A percentile compares a stretch with the other conserved stretches of the same genome.
Evolutionary conservation across 371 early-diverging fungal genomes (phyloP).

Genomic region (Mucor velutinosus): DNA sequence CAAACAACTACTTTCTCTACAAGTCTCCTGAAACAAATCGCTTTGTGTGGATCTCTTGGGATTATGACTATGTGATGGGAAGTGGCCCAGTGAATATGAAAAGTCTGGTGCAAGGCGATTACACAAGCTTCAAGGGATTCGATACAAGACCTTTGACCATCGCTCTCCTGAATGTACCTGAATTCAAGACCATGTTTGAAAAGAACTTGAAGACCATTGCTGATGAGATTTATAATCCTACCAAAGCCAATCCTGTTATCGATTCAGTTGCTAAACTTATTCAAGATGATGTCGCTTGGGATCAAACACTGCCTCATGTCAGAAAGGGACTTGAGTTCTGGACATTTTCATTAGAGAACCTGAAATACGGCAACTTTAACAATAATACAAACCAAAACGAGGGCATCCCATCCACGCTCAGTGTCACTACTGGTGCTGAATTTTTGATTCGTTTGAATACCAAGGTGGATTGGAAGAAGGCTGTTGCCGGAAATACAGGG

Average conservation of each 20-base stretch:
- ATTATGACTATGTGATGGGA: conserved; percentile 37
- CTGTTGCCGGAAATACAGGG: conserved; percentile 29
- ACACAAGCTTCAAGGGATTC: conserved; percentile 22
- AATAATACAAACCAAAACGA: background rate
- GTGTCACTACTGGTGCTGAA: conserved; percentile 13
- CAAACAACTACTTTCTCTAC: conserved; percentile 45
- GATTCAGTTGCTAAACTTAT: conserved; percentile 23
- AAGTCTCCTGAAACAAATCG: conserved; percentile 19
- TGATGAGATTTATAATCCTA: conserved; percentile 14
- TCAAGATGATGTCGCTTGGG: conserved; percentile 36
- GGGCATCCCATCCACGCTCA: conserved; percentile 7
- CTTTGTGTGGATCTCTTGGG: conserved; percentile 34
- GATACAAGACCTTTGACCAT: conserved; percentile 27
- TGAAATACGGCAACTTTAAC: background rate
- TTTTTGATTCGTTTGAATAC: conserved; percentile 23
- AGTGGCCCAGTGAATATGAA: conserved; percentile 32
- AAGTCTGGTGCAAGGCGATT: conserved; percentile 28
- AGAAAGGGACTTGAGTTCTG: conserved; percentile 12
- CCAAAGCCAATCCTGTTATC: conserved; percentile 16
- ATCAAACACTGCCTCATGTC: conserved; percentile 20
- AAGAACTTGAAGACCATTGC: conserved; percentile 5
- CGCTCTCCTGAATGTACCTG: conserved; percentile 22
- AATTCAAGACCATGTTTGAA: conserved; percentile 21
- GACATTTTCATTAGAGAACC: background rate
- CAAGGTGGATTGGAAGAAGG: conserved; percentile 12